A percentile compares a stretch with the other conserved stretches of the same genome.
Conservation (phyloP, 192 early-diverging fungal species). For the Mortierella alpina region DNA sequence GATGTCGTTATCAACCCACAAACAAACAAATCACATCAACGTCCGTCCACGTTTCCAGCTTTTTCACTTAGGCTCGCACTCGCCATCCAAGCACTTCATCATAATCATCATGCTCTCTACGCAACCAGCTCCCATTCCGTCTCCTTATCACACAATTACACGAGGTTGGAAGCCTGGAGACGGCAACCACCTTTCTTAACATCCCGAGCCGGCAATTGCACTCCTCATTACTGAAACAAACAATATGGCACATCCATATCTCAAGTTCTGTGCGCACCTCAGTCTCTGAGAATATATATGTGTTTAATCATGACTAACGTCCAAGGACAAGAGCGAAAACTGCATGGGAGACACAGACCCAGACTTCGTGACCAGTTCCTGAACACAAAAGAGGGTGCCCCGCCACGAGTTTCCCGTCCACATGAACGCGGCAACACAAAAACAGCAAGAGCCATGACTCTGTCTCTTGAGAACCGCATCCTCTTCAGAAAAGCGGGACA, state of each 20-base stretch:
- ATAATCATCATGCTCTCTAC: neutral
- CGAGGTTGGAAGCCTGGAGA: no score
- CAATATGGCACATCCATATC: no score
- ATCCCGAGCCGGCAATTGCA: no score
- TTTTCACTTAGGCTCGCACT: neutral
- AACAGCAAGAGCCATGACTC: neutral
- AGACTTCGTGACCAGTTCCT: neutral
- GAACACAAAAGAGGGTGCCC: neutral
- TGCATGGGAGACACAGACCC: no score
- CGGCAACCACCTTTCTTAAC: no score
- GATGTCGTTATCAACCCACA: constrained; percentile 45
- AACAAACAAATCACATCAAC: constrained; percentile 25
- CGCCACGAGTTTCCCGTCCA: neutral
- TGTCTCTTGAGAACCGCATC: neutral
- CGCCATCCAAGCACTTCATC: neutral
- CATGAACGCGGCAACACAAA: constrained; percentile 30
- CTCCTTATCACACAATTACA: no score
- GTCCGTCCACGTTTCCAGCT: constrained; percentile 39
- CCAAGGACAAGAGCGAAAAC: no score
- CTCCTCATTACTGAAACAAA: no score
- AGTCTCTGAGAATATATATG: no score
- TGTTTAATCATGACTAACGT: no score
- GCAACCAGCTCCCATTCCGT: neutral
- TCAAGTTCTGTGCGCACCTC: no score
- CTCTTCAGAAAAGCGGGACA: neutral